Conservation (phyloP, 169 alveolate species). For the Cryptosporidium parvum region DNA sequence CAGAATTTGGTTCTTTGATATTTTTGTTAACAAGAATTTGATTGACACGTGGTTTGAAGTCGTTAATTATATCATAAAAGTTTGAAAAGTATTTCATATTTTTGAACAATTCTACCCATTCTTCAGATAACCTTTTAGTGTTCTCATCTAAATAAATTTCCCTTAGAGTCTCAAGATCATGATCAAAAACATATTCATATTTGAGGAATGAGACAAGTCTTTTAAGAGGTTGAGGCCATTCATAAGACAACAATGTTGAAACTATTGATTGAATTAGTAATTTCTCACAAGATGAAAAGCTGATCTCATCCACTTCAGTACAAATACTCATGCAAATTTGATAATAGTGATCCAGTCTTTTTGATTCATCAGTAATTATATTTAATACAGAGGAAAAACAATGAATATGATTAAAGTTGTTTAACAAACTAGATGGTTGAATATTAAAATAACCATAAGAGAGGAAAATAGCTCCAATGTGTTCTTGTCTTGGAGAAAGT, state of each 20-base stretch:
- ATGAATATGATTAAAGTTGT: constrained; percentile 45
- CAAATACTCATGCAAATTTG: constrained; percentile 70
- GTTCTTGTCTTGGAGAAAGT: constrained; percentile 41
- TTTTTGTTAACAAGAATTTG: neutral
- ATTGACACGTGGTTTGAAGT: neutral
- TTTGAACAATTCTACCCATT: constrained; percentile 12
- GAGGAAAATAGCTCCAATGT: constrained; percentile 33
- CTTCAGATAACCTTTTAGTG: neutral
- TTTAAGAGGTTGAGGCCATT: neutral
- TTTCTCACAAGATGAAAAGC: constrained; percentile 12
- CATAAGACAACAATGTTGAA: constrained; percentile 5
- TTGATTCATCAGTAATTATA: constrained; percentile 29
- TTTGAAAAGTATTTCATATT: neutral
- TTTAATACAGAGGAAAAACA: constrained; percentile 33
- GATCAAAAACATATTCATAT: constrained; percentile 24
- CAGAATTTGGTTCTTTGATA: constrained; percentile 18
- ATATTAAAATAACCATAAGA: constrained; percentile 53
- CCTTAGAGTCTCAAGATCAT: constrained; percentile 19
- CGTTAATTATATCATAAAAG: constrained; percentile 12
- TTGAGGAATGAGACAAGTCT: constrained; percentile 11
- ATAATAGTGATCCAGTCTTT: constrained; percentile 63
- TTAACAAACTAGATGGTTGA: constrained; percentile 18
- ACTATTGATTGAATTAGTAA: constrained; percentile 28
- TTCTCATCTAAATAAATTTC: constrained; percentile 27
- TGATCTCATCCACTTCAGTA: constrained; percentile 44